Evolutionary conservation across 345 rosid genomes (phyloP), one percentile per base, ranked within the genome.

Genomic region (Citrus sp.): DNA sequence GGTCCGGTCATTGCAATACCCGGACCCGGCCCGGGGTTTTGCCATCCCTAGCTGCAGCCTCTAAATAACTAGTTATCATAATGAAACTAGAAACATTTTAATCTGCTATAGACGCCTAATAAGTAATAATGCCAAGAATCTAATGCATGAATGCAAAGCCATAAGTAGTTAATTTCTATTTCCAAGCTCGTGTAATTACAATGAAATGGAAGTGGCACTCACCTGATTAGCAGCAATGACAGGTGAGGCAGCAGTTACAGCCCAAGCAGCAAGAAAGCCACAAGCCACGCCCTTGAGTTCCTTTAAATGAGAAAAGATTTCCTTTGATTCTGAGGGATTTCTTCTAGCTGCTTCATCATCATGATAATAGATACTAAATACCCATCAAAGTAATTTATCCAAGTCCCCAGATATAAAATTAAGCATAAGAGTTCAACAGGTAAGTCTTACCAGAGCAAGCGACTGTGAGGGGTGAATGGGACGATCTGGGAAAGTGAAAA

Each of bases 211-310:
- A 27, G 67, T 42, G 60, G 25, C 2, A 62, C 75, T 59, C 63
- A 93, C 99, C 97, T 87, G 92, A 84, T 81, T 80, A 71, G 94
- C 94, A 74, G 99, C 99, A 75, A 91, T 74, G 16, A 90, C 96
- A 56, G 99, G 97, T 30, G 95, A 89, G 59, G 94, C 89, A 59
- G 89, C 37, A 19, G 92, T 87, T 49, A 95, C 82, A 73, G 96
- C 86, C 73, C 85, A 90, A 85, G 84, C 92, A 77, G 94, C 93
- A 24, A 93, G 83, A 72, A 89, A 78, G 10, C 98, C 98, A 78
- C 93, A 92, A 80, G 94, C 93, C 4, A 87, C 83, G 40, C 81
- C 75, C 69, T 77, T 82, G n/a, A 93, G 78, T 67, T 91, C 94
- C 87, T 88, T 95, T 19, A 79, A 70, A 14, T 74, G 83, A 35